phyloP scores from a whole-genome alignment of 1,284 basidiomycete species.

The Tilletia indica region DNA sequence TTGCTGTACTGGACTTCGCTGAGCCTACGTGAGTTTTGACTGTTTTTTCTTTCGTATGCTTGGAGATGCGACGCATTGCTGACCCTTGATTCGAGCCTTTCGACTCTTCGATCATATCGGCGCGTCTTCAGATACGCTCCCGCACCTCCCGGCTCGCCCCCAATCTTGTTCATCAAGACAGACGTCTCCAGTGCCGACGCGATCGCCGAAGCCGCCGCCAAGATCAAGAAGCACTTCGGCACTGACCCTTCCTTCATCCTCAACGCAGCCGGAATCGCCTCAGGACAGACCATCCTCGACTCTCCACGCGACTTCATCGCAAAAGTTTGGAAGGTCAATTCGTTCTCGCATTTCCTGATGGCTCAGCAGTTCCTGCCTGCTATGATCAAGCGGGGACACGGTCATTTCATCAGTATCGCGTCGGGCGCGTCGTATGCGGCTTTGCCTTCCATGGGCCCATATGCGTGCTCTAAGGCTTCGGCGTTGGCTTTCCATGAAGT shows the following conservation, averaged over 20 bases:
- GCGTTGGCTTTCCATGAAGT: conserved; percentile 34
- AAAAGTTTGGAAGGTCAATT: conserved; percentile 35
- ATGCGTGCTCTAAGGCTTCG: conserved; percentile 32
- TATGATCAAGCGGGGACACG: conserved; percentile 19
- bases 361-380: conserved; percentile 35
- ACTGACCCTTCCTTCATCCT: conserved; percentile 19
- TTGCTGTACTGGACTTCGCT: conserved; percentile 34
- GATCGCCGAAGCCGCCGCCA: conserved; percentile 18
- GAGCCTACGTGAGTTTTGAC: conserved; percentile 22
- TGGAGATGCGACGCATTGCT: neutral
- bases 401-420: neutral
- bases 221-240: conserved; percentile 16
- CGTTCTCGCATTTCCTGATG: conserved; percentile 30
- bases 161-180: conserved; percentile 12
- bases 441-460: conserved; percentile 22
- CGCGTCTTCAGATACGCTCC: conserved; percentile 21
- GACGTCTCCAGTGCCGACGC: conserved; percentile 14
- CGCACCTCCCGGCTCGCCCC: conserved; percentile 3
- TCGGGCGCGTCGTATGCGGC: neutral
- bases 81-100: neutral
- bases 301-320: conserved; percentile 28
- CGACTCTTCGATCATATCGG: neutral
- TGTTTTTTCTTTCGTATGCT: neutral
- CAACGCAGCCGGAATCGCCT: conserved; percentile 40
- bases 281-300: conserved; percentile 34